Percentiles rank a stretch among this genome's conserved stretches.
These are phyloP conservation scores for Termitomyces titanicus DNA, from an alignment of 768 basidiomycete genomes.

Conservation along the genomic window DNA sequence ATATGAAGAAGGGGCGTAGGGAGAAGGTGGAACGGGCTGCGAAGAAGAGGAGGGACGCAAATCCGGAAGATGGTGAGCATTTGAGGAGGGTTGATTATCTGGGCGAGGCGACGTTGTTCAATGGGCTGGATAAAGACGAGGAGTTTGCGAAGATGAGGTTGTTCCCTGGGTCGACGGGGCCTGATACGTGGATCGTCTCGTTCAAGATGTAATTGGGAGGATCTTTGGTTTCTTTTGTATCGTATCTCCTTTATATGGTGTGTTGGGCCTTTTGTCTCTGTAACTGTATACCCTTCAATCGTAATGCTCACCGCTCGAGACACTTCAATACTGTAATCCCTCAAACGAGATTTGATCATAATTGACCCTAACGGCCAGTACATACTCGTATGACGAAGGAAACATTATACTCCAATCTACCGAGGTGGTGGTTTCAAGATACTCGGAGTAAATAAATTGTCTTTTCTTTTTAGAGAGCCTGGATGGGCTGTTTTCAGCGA, in stretches of 20 bases:
- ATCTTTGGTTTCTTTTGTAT: background rate
- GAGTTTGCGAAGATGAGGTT: slow-evolving; percentile 49
- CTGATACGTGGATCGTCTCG: slow-evolving; percentile 62
- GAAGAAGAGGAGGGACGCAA: slow-evolving; percentile 41
- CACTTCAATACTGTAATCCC: no score
- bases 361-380: no score
- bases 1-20: slow-evolving; percentile 34
- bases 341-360: no score
- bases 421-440: no score
- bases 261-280: background rate
- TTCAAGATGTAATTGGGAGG: slow-evolving; percentile 23
- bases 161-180: slow-evolving; percentile 38
- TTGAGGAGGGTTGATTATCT: slow-evolving; percentile 63
- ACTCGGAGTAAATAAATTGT: no score
- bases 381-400: no score
- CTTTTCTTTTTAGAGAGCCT: no score
- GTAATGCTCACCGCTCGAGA: no score
- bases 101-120: slow-evolving; percentile 55
- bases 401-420: no score
- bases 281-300: background rate
- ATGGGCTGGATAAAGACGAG: slow-evolving; percentile 58
- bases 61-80: slow-evolving; percentile 29
- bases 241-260: background rate
- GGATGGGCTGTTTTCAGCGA: no score
- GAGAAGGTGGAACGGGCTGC: slow-evolving; percentile 47